Conservation (phyloP, 495 filamentous ascomycete genomes). For the Penicillium diatomitis region DNA sequence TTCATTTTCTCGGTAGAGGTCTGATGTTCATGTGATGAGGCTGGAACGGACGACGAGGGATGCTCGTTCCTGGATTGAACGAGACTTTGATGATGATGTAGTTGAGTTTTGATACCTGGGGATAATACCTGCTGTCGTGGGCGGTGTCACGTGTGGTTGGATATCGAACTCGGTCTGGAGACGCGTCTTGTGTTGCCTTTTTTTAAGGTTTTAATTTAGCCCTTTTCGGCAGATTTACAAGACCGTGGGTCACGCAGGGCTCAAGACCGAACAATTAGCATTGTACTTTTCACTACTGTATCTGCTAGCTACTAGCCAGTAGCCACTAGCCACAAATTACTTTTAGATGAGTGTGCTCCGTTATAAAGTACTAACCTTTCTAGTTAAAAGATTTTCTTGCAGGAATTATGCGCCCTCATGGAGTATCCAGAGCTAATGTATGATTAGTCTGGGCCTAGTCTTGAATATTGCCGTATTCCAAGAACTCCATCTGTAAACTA, state of each 20-base stretch:
- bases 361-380: no score
- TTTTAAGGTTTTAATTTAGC: background rate
- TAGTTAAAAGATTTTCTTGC: no score
- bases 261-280: no score
- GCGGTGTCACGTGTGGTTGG: constrained; percentile 6
- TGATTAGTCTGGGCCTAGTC: no score
- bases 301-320: no score
- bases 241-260: no score
- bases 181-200: background rate
- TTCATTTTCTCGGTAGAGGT: constrained; percentile 20
- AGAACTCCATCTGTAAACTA: background rate
- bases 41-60: background rate
- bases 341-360: no score
- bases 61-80: no score
- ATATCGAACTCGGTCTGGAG: background rate
- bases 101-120: no score
- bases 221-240: background rate
- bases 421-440: no score
- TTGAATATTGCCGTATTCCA: background rate
- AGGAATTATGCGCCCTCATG: no score
- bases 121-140: background rate
- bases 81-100: background rate
- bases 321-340: no score
- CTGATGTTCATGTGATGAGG: background rate
- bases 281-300: background rate